Conservation (phyloP, 352 stramenopile species). For the Phytophthora cactorum region DNA sequence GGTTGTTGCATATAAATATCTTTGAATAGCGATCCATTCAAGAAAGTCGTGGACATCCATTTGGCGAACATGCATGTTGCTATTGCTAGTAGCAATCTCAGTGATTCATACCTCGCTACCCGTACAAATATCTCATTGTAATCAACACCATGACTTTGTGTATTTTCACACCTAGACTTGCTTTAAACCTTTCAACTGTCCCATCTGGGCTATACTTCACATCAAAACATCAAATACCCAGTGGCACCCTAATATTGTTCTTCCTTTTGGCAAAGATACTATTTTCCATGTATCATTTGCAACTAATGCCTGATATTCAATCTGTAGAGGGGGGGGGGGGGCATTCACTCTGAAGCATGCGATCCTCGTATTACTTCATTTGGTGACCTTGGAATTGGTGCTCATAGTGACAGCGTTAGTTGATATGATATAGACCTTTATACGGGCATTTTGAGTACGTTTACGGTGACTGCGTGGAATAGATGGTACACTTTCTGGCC, state of each 20-base stretch:
- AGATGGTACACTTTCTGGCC: too few species aligned
- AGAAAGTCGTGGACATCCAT: not conserved
- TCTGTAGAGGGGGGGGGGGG: too few species aligned
- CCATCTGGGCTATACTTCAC: too few species aligned
- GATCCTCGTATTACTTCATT: too few species aligned
- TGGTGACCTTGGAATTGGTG: not conserved
- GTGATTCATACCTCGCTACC: slow-evolving; percentile 2
- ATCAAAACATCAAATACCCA: too few species aligned
- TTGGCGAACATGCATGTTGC: slow-evolving; percentile 2
- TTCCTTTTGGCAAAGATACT: not conserved
- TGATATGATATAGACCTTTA: not conserved
- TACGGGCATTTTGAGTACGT: not conserved
- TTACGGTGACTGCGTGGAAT: too few species aligned
- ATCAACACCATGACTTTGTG: slow-evolving; percentile 5
- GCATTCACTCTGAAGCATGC: too few species aligned
- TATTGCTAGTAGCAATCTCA: slow-evolving; percentile 3
- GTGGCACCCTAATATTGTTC: slow-evolving; percentile 10
- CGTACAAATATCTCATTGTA: slow-evolving; percentile 3
- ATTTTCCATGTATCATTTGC: slow-evolving; percentile 1
- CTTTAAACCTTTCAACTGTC: not conserved
- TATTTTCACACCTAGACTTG: slow-evolving; percentile 5
- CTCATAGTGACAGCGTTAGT: slow-evolving; percentile 1
- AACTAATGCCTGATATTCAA: slow-evolving; percentile 1
- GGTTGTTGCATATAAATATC: slow-evolving; percentile 1
- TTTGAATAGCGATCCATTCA: not conserved